Base-by-base conservation (phyloP, 805 yeast genomes). In the Metschnikowia anglica region DNA sequence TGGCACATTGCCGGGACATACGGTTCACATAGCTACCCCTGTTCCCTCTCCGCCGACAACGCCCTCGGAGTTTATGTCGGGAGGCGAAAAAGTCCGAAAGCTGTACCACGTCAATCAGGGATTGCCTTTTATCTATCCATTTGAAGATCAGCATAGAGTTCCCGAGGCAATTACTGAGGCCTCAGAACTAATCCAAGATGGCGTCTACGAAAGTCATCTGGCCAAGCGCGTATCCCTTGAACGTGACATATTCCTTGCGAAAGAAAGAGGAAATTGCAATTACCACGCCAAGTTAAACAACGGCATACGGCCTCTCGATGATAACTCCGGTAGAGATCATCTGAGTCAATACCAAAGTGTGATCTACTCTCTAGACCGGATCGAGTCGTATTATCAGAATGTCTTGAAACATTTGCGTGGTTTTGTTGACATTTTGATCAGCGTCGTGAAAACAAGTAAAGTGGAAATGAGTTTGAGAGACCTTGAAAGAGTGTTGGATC, bases 151-250 rank as follows among this genome's bases (percentile, higher is more conserved):
- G 23, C 44, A 47, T 9, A 29, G 6, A 24, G 79, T 81, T 0
- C 97, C 97, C 0, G 73, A 66, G 29, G 88, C 95, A 47, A 80
- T 90, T 21, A 69, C 75, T 34, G 96, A 91, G 59, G 97, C 97
- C 0, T 74, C 87, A 18, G 76, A 76, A 11, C 74, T 91, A 7
- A 76, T 88, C 47, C 72, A 75, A 21, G 65, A 76, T 9, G 77
- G 85, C 12, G 74, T 87, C 2, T 72, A 79, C 43, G 83, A 84
- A 17, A 81, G 85, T 35, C 76, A 86, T 41, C 76, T 82, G n/a
- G 70, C 79, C 12, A 74, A 79, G 45, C 89, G 90, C 55, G 62
- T 90, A 33, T 82, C 89, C 80, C 61, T 72, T 20, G 91, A 84
- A 46, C 71, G 90, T 41, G 85, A 83, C 44, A 60, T 71, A 16